phyloP scores from a whole-genome alignment of 2,329 filamentous ascomycete genomes.

The Daldinia eschscholtzii region DNA sequence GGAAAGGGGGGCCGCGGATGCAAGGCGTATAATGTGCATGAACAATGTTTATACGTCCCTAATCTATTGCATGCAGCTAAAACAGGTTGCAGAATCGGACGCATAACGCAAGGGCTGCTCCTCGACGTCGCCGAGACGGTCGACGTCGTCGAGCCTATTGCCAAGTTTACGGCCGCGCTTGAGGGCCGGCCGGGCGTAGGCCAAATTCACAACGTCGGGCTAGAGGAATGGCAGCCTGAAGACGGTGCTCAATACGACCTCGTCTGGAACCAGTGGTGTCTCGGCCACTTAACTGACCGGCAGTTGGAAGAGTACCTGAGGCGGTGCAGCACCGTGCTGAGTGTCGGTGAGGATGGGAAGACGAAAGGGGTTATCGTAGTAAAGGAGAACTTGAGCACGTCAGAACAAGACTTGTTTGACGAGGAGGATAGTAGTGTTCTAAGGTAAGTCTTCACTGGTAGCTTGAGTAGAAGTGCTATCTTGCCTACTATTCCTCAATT shows the following conservation, averaged over 20 bases:
- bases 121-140: conserved; percentile 75
- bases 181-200: conserved; percentile 68
- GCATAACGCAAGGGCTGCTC: conserved; percentile 84
- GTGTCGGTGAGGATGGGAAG: conserved; percentile 49
- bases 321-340: conserved; percentile 65
- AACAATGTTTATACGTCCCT: background rate
- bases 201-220: conserved; percentile 76
- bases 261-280: conserved; percentile 93
- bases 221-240: conserved; percentile 75
- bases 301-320: conserved; percentile 77
- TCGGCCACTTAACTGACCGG: conserved; percentile 82
- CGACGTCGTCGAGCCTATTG: conserved; percentile 87
- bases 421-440: conserved; percentile 82
- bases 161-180: conserved; percentile 79
- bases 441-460: conserved; percentile 59
- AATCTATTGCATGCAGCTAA: background rate
- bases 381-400: conserved; percentile 81
- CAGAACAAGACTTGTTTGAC: conserved; percentile 77
- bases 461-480: background rate
- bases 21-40: background rate
- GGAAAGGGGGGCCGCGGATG: background rate
- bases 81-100: conserved; percentile 73
- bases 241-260: conserved; percentile 74
- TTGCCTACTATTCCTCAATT: background rate
- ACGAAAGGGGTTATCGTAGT: conserved; percentile 71